Percentiles rank a stretch among this genome's conserved stretches.
phyloP scores from a whole-genome alignment of 164 flowering plant genomes.

The Chimonanthus salicifolius region DNA sequence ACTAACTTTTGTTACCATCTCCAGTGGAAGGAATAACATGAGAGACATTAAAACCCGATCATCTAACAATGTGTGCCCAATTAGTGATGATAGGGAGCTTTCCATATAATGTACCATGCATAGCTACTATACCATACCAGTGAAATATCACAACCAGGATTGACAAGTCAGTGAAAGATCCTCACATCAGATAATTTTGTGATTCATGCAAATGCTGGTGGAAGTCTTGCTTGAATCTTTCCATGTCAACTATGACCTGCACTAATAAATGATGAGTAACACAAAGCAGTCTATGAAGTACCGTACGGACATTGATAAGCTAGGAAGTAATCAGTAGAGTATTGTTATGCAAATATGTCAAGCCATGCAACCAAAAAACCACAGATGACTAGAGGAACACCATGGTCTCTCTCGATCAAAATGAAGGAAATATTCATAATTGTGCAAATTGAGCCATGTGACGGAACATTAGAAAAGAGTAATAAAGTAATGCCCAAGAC shows the following conservation, averaged over 20 bases:
- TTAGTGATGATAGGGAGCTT: not conserved
- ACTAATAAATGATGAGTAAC: conserved; percentile 3
- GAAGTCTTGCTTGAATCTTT: conserved; percentile 64
- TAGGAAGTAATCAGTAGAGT: not conserved
- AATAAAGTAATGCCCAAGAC: too few species aligned
- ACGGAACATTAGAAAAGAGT: too few species aligned
- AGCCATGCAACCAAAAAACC: too few species aligned
- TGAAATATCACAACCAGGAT: not conserved
- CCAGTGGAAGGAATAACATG: too few species aligned
- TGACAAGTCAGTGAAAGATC: conserved; percentile 5
- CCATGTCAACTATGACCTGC: conserved; percentile 86
- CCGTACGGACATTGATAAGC: not conserved
- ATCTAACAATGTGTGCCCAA: not conserved
- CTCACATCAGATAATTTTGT: conserved; percentile 56
- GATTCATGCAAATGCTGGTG: conserved; percentile 43
- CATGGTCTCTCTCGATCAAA: too few species aligned
- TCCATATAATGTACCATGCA: not conserved
- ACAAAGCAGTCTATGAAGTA: not conserved
- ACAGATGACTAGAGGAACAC: too few species aligned
- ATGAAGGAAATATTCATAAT: too few species aligned
- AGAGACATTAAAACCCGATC: too few species aligned
- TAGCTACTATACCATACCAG: not conserved
- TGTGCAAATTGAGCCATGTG: too few species aligned
- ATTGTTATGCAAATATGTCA: too few species aligned
- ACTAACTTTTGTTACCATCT: too few species aligned